Base-by-base conservation (phyloP, 208 protist species). In the Wallacemonas sp. region DNA sequence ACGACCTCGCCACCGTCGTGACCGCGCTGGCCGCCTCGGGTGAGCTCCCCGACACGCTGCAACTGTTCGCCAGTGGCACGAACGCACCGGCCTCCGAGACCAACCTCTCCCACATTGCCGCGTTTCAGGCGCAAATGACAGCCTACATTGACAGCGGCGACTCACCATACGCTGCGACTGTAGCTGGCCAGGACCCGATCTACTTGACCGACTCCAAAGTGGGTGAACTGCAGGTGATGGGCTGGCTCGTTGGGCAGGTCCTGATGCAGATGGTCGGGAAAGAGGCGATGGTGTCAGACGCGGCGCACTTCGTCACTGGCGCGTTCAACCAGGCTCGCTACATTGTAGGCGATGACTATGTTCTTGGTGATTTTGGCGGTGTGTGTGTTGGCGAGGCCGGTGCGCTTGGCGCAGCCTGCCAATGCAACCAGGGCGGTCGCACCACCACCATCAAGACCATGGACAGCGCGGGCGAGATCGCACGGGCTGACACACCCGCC, bases 291-390 rank as follows among this genome's bases (percentile, higher is more conserved):
- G 17, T 77, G 57, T 21, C 21, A 2, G 54, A 49, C 62, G 33
- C 62, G 2, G n/a, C 43, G 2, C 48, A 47, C 14, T 85, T 76
- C 61, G 0, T 57, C 58, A 6, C 17, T 0, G 52, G 61, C 5
- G 24, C 83, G 0, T 86, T 85, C 60, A 2, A 58, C 3, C 85
- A 88, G 56, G 69, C 74, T 16, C 76, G 81, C n/a, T 87, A 85
- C 69, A 46, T 86, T 12, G 52, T 88, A 11, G 70, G 57, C 19
- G 58, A 69, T 4, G 78, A 88, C 71, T 66, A 76, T 33, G 63
- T 92, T 14, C 27, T 87, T 26, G 85, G 79, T 36, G 77, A 86
- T 65, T 92, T 78, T 73, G 81, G 85, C 47, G 81, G 71, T n/a
- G 21, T 27, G 46, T 76, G 72, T 54, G 36, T 39, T 4, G 36